Evolutionary conservation across 2,329 filamentous ascomycete genomes (phyloP).

Genomic region (Neurospora sp.): DNA sequence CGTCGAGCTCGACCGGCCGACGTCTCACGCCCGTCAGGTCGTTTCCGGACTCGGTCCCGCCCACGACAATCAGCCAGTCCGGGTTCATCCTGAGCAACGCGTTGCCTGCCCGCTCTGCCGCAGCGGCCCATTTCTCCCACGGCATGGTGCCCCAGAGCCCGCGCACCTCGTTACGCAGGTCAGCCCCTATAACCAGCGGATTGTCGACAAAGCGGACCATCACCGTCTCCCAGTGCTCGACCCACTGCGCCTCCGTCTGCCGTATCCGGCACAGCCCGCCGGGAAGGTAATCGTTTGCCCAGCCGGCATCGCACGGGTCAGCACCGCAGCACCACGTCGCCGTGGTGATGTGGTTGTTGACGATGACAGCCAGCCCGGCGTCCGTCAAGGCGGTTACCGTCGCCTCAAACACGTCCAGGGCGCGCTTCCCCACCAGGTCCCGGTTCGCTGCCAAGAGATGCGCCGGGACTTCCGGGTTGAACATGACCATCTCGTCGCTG

Average conservation of each 20-base stretch:
- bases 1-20: slow-evolving; percentile 47
- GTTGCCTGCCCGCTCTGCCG: slow-evolving; percentile 54
- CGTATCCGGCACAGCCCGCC: slow-evolving; percentile 47
- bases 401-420: slow-evolving; percentile 52
- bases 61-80: slow-evolving; percentile 58
- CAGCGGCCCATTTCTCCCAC: slow-evolving; percentile 53
- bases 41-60: slow-evolving; percentile 58
- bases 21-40: slow-evolving; percentile 46
- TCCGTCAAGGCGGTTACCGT: slow-evolving; percentile 49
- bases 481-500: slow-evolving; percentile 55
- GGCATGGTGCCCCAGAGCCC: slow-evolving; percentile 60
- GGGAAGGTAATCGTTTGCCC: slow-evolving; percentile 52
- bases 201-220: slow-evolving; percentile 51
- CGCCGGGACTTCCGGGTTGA: slow-evolving; percentile 44
- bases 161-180: slow-evolving; percentile 59
- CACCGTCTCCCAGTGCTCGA: slow-evolving; percentile 54
- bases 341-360: slow-evolving; percentile 63
- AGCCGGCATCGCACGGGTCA: slow-evolving; percentile 56
- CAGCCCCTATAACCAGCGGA: slow-evolving; percentile 53
- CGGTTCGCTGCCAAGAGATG: slow-evolving; percentile 46
- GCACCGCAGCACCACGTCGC: slow-evolving; percentile 61
- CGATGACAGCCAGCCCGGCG: slow-evolving; percentile 52
- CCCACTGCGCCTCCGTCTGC: slow-evolving; percentile 57
- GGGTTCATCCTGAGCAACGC: slow-evolving; percentile 46
- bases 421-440: slow-evolving; percentile 45